Base-by-base conservation (phyloP, 2,329 filamentous ascomycete species). In the Mollisiaceae sp. region DNA sequence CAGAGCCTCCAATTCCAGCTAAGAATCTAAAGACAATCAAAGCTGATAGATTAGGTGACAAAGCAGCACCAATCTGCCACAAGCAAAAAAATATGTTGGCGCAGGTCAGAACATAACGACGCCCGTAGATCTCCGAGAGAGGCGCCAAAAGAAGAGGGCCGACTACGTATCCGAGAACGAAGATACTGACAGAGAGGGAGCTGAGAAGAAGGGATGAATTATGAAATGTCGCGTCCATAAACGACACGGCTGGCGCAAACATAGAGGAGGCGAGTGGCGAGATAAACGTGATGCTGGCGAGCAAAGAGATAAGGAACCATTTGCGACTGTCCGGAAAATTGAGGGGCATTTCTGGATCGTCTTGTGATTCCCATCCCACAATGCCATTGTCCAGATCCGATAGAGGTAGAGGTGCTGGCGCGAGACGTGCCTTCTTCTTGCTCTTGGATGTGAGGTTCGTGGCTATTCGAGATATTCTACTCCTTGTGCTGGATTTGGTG, bases 61-160 rank as follows among this genome's bases (percentile, higher is more conserved):
- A 78, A 1, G 87, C 90, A 65, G 88, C 90, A 0, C 86, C 89
- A 68, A 91, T 82, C 55, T 85, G 86, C 79, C 87, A 90, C 1
- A 84, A 73, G 64, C 86, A 82, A 74, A 91, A 91, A 65, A 87
- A 80, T 6, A 82, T 72, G 68, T 88, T 91, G 64, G 86, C 85
- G 2, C 72, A 75, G 24, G 84, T 81, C 66, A 90, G 82, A 39
- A 91, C 75, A 1, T 81, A 76, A 3, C 85, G 76, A 2, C 89
- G 82, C 1, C 89, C 89, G 72, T 89, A 90, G 63, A 91, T 84
- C 74, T 91, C 89, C 1, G 82, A 86, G 54, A 89, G 71, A 0
- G 86, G 86, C 1, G 85, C 84, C 2, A 89, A 74, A 57, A 87
- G 77, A 8, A 89, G 75, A 0, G 86, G 86, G 0, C 86, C 86